These are phyloP conservation scores for Caryopteris hybrid DNA, from an alignment of 305 asterid genomes.

Conservation along the genomic window DNA sequence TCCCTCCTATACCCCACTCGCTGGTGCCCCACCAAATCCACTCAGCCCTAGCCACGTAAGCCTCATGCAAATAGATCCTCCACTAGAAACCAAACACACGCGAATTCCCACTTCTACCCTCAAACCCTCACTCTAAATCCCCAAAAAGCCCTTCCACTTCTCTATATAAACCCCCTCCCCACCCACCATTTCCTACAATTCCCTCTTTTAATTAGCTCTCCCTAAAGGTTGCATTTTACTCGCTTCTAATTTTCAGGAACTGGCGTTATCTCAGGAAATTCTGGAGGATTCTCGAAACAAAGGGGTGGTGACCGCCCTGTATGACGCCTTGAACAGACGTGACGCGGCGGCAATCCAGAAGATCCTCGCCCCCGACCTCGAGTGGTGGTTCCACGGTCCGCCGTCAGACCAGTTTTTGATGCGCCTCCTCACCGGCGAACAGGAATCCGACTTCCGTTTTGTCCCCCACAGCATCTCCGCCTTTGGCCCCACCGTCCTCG, in stretches of 20 bases:
- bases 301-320: constrained; percentile 96
- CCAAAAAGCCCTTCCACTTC: constrained; percentile 17
- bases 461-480: constrained; percentile 63
- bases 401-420: constrained; percentile 93
- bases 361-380: constrained; percentile 85
- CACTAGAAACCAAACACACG: neutral
- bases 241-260: constrained; percentile 35
- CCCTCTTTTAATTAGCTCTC: no score
- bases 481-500: constrained; percentile 74
- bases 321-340: constrained; percentile 77
- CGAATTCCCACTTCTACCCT: constrained; percentile 13
- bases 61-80: neutral
- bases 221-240: no score
- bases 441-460: constrained; percentile 48
- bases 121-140: neutral
- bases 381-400: constrained; percentile 99
- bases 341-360: constrained; percentile 70
- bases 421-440: constrained; percentile 86
- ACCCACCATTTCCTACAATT: neutral
- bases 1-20: no score
- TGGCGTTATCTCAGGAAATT: constrained; percentile 66
- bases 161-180: constrained; percentile 17
- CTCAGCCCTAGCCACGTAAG: constrained; percentile 13
- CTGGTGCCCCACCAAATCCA: constrained; percentile 19
- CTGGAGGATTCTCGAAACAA: constrained; percentile 78